phyloP scores from a whole-genome alignment of 2,329 filamentous ascomycete genomes.

The Acephala macrosclerotiorum region DNA sequence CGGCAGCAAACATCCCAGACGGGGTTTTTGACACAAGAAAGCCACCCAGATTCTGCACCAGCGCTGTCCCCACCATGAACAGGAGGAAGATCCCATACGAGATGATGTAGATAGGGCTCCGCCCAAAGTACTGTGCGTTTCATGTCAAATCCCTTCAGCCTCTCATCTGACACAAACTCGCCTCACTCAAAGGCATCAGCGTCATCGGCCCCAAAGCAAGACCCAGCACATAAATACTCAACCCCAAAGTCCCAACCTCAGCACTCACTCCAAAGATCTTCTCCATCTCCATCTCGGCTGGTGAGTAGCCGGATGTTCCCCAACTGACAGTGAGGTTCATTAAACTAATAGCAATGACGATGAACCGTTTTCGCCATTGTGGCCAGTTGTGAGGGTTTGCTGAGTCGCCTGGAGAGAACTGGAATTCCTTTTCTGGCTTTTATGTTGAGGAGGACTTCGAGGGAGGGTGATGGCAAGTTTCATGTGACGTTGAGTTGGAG shows the following conservation, averaged over 20 bases:
- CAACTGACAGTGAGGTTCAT: constrained; percentile 48
- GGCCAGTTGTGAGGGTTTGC: constrained; percentile 46
- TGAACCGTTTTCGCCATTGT: constrained; percentile 46
- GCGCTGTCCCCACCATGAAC: constrained; percentile 51
- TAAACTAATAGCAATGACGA: constrained; percentile 42
- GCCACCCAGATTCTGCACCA: constrained; percentile 49
- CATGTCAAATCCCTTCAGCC: not conserved
- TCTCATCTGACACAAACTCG: not conserved
- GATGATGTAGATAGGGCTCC: constrained; percentile 51
- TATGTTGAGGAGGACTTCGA: no score
- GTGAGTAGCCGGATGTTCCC: constrained; percentile 56
- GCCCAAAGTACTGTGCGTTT: constrained; percentile 47
- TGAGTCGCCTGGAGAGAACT: constrained; percentile 11
- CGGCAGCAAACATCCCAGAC: constrained; percentile 52
- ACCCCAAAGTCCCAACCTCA: constrained; percentile 51
- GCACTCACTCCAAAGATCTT: constrained; percentile 50
- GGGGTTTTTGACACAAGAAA: constrained; percentile 53
- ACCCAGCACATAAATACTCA: constrained; percentile 55
- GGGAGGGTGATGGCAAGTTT: no score
- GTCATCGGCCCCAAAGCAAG: constrained; percentile 49
- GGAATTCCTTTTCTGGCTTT: no score
- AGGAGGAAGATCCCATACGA: constrained; percentile 59
- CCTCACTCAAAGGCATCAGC: constrained; percentile 46
- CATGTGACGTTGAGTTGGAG: no score
- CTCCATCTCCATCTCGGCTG: constrained; percentile 50